Percentiles rank a stretch among this genome's conserved stretches.
phyloP scores from a whole-genome alignment of 257 asterid species.

The Jaltomata sinuosa region DNA sequence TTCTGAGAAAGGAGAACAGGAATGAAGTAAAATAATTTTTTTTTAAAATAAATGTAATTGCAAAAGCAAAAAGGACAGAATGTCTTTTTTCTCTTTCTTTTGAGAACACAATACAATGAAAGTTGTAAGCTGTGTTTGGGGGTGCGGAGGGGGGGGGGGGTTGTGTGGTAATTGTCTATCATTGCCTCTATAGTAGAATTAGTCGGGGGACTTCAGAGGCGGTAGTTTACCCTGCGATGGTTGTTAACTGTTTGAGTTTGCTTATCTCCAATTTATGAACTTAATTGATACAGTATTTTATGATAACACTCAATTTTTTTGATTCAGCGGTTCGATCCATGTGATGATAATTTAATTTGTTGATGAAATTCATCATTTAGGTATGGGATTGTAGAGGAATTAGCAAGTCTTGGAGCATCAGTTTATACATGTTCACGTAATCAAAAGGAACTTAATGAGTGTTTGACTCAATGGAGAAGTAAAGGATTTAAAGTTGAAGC shows the following conservation, averaged over 20 bases:
- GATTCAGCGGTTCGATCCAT: not conserved
- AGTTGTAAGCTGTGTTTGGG: not conserved
- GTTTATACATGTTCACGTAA: conserved; percentile 10
- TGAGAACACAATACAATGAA: not conserved
- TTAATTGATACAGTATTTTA: not conserved
- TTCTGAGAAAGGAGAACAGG: no score
- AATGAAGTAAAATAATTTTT: no score
- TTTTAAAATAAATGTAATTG: no score
- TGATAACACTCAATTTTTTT: not conserved
- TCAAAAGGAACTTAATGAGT: not conserved
- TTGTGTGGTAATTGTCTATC: no score
- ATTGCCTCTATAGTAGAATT: no score
- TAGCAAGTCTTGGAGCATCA: not conserved
- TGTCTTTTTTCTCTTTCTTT: not conserved
- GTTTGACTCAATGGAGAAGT: not conserved
- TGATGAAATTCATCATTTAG: not conserved
- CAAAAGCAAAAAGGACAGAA: no score
- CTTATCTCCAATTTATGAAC: not conserved
- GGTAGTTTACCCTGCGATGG: not conserved
- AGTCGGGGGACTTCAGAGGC: no score
- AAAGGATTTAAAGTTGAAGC: not conserved
- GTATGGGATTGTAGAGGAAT: conserved; percentile 1
- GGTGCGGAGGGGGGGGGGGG: no score
- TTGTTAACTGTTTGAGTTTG: not conserved
- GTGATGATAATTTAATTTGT: not conserved